phyloP scores from a whole-genome alignment of 306 rosid genomes.

The Corylus avellana region DNA sequence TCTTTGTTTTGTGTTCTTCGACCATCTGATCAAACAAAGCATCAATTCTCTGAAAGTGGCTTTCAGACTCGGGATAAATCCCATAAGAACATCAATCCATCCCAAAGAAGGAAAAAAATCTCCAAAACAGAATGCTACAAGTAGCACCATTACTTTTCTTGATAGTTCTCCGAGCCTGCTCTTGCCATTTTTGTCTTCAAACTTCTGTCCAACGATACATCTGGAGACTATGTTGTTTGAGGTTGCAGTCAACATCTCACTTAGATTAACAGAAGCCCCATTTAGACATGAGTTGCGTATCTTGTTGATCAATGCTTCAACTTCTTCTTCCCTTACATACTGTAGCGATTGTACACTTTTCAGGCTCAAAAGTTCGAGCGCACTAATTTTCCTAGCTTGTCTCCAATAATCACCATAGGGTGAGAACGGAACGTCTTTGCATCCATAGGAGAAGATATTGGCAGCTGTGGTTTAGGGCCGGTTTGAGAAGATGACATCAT shows the following conservation, averaged over 20 bases:
- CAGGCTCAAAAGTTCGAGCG: conserved; percentile 7
- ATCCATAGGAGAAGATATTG: conserved; percentile 19
- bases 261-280: conserved; percentile 6
- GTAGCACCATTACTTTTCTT: background rate
- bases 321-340: conserved; percentile 16
- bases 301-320: background rate
- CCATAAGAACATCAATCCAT: conserved; percentile 13
- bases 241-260: background rate
- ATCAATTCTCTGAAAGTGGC: background rate
- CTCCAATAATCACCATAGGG: conserved; percentile 31
- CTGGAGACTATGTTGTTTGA: conserved; percentile 4
- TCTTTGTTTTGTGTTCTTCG: background rate
- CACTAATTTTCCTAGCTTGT: conserved; percentile 2
- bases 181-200: conserved; percentile 3
- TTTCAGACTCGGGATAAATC: background rate
- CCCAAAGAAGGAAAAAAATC: conserved; percentile 16
- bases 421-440: conserved; percentile 17
- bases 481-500: conserved; percentile 25
- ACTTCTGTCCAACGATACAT: conserved; percentile 12
- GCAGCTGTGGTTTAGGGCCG: conserved; percentile 13
- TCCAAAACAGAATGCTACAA: background rate
- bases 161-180: background rate
- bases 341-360: conserved; percentile 11
- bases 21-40: conserved; percentile 4
- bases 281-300: background rate